Evolutionary conservation across 495 filamentous ascomycete species (phyloP).

Genomic region (Xanthoparmelia taractica): DNA sequence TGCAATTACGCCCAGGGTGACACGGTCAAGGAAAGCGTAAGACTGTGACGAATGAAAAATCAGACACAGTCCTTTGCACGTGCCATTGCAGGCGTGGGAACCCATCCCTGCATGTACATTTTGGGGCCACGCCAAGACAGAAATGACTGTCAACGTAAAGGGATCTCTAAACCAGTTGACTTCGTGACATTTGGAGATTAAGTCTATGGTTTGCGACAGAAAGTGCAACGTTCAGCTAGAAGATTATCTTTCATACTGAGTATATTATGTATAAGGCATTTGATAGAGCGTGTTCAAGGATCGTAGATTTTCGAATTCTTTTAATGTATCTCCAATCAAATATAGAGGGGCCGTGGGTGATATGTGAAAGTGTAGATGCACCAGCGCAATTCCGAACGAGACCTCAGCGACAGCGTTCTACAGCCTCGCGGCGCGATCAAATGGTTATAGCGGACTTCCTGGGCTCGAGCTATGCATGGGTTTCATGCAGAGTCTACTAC

Average conservation of each 20-base stretch:
- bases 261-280: too few relatives aligned
- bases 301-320: too few relatives aligned
- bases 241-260: too few relatives aligned
- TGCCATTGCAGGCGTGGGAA: not conserved
- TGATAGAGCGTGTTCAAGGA: too few relatives aligned
- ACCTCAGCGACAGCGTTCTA: not conserved
- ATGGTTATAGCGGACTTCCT: not conserved
- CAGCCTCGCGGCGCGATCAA: not conserved
- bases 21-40: slow-evolving; percentile 24
- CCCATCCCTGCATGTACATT: not conserved
- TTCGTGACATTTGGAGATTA: not conserved
- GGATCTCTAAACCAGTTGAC: too few relatives aligned
- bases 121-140: too few relatives aligned
- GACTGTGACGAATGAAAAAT: not conserved
- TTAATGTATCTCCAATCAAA: not conserved
- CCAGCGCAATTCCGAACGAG: not conserved
- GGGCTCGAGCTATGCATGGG: not conserved
- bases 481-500: too few relatives aligned
- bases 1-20: slow-evolving; percentile 19
- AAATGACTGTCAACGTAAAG: too few relatives aligned
- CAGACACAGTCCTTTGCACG: not conserved
- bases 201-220: not conserved
- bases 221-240: too few relatives aligned
- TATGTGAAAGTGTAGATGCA: not conserved
- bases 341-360: too few relatives aligned